Conservation (phyloP, 2,329 filamentous ascomycete species). For the Sporothrix dimorphospora region DNA sequence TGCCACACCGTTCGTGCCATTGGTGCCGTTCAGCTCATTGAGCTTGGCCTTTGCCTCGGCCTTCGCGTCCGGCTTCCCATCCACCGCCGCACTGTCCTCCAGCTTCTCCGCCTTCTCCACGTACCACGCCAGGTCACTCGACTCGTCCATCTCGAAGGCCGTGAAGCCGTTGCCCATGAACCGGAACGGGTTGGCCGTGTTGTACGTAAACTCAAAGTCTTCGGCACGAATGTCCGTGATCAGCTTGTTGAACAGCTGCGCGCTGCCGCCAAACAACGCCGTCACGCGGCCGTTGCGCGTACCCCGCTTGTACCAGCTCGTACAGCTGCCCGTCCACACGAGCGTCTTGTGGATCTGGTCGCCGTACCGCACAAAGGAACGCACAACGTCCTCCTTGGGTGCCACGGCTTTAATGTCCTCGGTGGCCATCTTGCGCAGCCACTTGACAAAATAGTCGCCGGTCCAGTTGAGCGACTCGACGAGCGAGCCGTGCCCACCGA, state of each 20-base stretch:
- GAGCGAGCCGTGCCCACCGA: conserved; percentile 25
- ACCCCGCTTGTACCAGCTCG: conserved; percentile 38
- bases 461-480: conserved; percentile 27
- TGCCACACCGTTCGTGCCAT: neutral
- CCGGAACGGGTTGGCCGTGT: conserved; percentile 30
- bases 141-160: conserved; percentile 20
- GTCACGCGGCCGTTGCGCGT: conserved; percentile 34
- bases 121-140: conserved; percentile 24
- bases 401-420: conserved; percentile 39
- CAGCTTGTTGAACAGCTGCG: conserved; percentile 35
- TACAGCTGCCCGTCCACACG: conserved; percentile 40
- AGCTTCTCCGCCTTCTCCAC: conserved; percentile 15
- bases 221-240: conserved; percentile 38
- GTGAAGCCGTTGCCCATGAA: conserved; percentile 32
- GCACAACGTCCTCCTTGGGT: conserved; percentile 36
- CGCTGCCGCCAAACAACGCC: conserved; percentile 32
- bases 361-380: conserved; percentile 40
- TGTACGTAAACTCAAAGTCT: conserved; percentile 36
- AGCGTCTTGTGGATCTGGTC: conserved; percentile 40
- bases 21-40: neutral
- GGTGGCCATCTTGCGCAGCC: conserved; percentile 36
- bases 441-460: conserved; percentile 28
- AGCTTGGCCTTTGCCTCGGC: neutral
- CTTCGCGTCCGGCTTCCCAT: neutral
- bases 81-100: neutral